Conservation (phyloP, 257 asterid genomes). For the Cynanchum wilfordii region DNA sequence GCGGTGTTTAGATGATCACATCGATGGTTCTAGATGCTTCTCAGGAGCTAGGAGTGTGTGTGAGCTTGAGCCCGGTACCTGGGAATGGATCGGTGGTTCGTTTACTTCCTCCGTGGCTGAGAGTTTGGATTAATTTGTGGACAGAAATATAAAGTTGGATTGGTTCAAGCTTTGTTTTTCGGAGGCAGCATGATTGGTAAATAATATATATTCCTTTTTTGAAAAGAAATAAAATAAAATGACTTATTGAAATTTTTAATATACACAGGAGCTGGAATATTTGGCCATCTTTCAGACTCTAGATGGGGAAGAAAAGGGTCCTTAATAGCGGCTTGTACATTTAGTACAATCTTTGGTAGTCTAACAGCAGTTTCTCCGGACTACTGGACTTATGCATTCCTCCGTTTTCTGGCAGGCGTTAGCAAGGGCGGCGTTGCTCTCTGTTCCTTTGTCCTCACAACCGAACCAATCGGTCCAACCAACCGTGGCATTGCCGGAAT, state of each 20-base stretch:
- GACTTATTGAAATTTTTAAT: not conserved
- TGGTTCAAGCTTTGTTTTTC: conserved; percentile 76
- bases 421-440: conserved; percentile 93
- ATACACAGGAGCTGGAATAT: conserved; percentile 75
- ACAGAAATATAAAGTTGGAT: conserved; percentile 70
- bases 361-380: conserved; percentile 59
- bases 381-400: conserved; percentile 48
- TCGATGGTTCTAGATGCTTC: conserved; percentile 26
- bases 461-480: conserved; percentile 77
- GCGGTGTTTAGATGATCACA: conserved; percentile 32
- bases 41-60: conserved; percentile 42
- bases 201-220: conserved; percentile 1
- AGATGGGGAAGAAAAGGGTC: conserved; percentile 80
- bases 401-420: conserved; percentile 76
- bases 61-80: conserved; percentile 47
- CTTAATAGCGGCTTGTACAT: conserved; percentile 45
- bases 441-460: conserved; percentile 76
- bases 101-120: conserved; percentile 72
- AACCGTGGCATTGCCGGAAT: conserved; percentile 76
- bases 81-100: conserved; percentile 73
- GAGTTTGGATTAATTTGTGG: conserved; percentile 74
- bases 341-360: conserved; percentile 72
- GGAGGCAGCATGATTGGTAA: conserved; percentile 83
- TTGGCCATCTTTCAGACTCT: conserved; percentile 87
- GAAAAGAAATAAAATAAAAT: too few species aligned